Evolutionary conservation across 805 yeast species (phyloP).

Genomic region (Candida sphagnicola): DNA sequence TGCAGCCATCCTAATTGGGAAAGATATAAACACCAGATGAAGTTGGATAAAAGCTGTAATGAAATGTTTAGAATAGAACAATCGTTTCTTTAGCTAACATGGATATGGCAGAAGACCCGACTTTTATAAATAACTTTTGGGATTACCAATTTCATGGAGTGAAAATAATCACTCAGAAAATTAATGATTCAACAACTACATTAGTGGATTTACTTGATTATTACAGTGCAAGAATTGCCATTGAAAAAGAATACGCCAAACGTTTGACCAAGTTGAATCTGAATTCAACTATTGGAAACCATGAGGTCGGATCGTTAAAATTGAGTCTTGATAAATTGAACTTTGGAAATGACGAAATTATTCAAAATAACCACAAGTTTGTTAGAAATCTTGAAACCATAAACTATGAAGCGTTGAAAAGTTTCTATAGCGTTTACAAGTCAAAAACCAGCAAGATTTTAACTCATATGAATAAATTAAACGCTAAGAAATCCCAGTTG

Average conservation of each 20-base stretch:
- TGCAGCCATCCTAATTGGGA: slow-evolving; percentile 11
- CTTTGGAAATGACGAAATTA: slow-evolving; percentile 56
- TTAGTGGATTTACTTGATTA: slow-evolving; percentile 31
- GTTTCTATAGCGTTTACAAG: slow-evolving; percentile 48
- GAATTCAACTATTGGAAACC: slow-evolving; percentile 45
- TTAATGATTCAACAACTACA: slow-evolving; percentile 58
- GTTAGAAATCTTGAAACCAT: slow-evolving; percentile 46
- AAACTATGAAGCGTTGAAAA: slow-evolving; percentile 45
- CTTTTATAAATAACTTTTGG: slow-evolving; percentile 49
- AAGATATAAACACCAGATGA: slow-evolving; percentile 12
- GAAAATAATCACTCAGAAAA: slow-evolving; percentile 47
- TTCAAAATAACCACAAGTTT: slow-evolving; percentile 53
- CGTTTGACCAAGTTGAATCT: slow-evolving; percentile 49
- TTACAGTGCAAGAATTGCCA: slow-evolving; percentile 42
- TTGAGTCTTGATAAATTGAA: slow-evolving; percentile 56
- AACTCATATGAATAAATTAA: slow-evolving; percentile 51
- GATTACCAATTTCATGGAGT: slow-evolving; percentile 69
- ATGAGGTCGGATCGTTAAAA: slow-evolving; percentile 57
- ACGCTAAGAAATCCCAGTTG: slow-evolving; percentile 40
- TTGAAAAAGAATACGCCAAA: slow-evolving; percentile 72
- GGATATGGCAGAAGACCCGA: slow-evolving; percentile 11
- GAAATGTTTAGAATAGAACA: background rate
- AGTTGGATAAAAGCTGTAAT: too few relatives aligned
- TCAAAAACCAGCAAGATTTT: slow-evolving; percentile 57
- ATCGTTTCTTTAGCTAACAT: slow-evolving; percentile 1